These are phyloP conservation scores for Lathyrus oleraceus DNA, from an alignment of 306 rosid genomes.

Conservation along the genomic window DNA sequence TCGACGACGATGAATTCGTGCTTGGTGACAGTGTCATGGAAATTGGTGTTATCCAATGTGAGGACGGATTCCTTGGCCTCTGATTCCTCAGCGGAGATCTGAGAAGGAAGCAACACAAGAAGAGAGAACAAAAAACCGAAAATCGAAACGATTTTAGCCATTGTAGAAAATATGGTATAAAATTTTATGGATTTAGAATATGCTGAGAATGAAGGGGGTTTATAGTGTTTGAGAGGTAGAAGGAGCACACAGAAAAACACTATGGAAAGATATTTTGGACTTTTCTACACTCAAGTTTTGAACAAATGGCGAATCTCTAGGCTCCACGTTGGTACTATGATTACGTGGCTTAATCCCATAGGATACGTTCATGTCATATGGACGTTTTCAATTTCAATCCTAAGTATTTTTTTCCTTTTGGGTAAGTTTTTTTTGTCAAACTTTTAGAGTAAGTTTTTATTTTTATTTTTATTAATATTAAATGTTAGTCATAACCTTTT, in stretches of 20 bases:
- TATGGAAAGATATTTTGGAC: slow-evolving; percentile 10
- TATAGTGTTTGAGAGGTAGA: not conserved
- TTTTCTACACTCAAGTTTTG: not conserved
- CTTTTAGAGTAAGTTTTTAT: no score
- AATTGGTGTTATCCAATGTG: slow-evolving; percentile 79
- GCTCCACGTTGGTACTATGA: no score
- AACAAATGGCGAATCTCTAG: no score
- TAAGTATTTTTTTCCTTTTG: no score
- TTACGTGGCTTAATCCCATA: no score
- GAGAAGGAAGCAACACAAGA: slow-evolving; percentile 25
- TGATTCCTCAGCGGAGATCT: slow-evolving; percentile 53
- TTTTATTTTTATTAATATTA: no score
- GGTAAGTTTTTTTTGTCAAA: no score
- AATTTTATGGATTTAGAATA: not conserved
- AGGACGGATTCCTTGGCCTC: slow-evolving; percentile 78
- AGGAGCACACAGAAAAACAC: slow-evolving; percentile 29
- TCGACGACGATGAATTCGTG: slow-evolving; percentile 88
- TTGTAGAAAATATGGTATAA: slow-evolving; percentile 1
- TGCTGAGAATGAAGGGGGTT: not conserved
- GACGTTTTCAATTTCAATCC: no score
- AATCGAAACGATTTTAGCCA: slow-evolving; percentile 56
- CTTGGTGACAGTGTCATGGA: slow-evolving; percentile 68
- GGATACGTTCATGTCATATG: no score
- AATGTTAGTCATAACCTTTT: no score
- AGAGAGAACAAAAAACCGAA: slow-evolving; percentile 39